These are phyloP conservation scores for Brassica carinata DNA, from an alignment of 345 rosid genomes.

Conservation along the genomic window DNA sequence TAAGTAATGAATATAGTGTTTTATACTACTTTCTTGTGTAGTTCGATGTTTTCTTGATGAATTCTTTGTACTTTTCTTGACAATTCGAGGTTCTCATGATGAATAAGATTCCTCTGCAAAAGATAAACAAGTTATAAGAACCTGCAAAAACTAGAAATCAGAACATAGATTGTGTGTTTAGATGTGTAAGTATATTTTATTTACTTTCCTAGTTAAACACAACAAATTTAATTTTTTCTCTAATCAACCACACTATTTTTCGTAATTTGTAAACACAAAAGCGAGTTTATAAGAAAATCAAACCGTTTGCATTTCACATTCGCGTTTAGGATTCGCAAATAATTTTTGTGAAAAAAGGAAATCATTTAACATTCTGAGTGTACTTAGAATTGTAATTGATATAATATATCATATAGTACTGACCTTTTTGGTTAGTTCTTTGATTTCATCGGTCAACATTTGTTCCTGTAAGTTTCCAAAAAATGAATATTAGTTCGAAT, in stretches of 20 bases:
- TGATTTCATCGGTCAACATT: conserved; percentile 48
- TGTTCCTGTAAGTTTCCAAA: conserved; percentile 46
- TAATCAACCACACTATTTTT: not conserved
- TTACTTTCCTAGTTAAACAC: not conserved
- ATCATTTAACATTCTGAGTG: not conserved
- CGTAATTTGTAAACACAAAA: not conserved
- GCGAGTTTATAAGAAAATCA: not conserved
- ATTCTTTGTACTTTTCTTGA: conserved; percentile 50
- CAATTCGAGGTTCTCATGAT: conserved; percentile 61
- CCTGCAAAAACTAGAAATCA: not conserved
- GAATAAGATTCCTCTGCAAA: conserved; percentile 54
- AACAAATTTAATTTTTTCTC: not conserved
- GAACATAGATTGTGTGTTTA: not conserved
- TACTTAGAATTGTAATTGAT: not conserved
- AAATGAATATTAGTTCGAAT: not conserved
- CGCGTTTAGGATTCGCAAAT: not conserved
- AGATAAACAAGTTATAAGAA: conserved; percentile 12
- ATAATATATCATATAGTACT: not conserved
- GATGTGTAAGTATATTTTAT: not conserved
- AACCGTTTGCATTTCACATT: not conserved
- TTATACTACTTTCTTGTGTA: conserved; percentile 53
- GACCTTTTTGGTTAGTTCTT: conserved; percentile 54
- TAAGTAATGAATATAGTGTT: not conserved
- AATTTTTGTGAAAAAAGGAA: not conserved
- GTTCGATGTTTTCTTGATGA: conserved; percentile 56